Conservation (phyloP, 805 yeast genomes). For the Hanseniaspora lachancei region DNA sequence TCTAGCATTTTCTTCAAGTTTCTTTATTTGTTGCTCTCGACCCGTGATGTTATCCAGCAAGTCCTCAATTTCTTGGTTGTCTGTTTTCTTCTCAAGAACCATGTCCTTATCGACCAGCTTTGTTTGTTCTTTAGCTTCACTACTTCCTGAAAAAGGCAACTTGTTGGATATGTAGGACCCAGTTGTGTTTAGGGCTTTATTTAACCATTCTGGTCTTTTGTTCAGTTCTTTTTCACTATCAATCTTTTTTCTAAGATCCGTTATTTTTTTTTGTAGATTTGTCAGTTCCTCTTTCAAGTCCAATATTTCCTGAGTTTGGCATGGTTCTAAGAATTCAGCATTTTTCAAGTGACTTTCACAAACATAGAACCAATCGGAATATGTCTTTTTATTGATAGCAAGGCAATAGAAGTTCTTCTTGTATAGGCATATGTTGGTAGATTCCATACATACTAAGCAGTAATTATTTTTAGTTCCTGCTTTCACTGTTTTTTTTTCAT, state of each 20-base stretch:
- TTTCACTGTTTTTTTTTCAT: constrained; percentile 1
- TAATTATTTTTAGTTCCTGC: background rate
- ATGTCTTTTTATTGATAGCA: background rate
- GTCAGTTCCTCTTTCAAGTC: background rate
- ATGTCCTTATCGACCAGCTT: background rate
- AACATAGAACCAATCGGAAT: constrained; percentile 11
- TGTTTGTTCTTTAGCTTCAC: background rate
- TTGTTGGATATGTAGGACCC: background rate
- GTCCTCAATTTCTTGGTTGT: constrained; percentile 4
- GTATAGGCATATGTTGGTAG: constrained; percentile 3
- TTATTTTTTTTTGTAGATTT: background rate
- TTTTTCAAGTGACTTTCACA: constrained; percentile 2
- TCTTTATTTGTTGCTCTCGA: background rate
- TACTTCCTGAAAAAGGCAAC: background rate
- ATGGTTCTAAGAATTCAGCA: background rate
- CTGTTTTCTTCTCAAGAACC: background rate
- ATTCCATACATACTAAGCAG: constrained; percentile 3
- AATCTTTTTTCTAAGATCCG: background rate
- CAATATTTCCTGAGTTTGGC: background rate
- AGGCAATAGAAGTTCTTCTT: background rate
- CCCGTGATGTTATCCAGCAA: background rate
- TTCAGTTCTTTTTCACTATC: background rate
- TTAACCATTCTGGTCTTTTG: constrained; percentile 2
- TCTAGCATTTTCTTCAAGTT: background rate
- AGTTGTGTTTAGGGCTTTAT: background rate